Evolutionary conservation across 2,329 filamentous ascomycete genomes (phyloP).

Genomic region (Aspergillus fructus): DNA sequence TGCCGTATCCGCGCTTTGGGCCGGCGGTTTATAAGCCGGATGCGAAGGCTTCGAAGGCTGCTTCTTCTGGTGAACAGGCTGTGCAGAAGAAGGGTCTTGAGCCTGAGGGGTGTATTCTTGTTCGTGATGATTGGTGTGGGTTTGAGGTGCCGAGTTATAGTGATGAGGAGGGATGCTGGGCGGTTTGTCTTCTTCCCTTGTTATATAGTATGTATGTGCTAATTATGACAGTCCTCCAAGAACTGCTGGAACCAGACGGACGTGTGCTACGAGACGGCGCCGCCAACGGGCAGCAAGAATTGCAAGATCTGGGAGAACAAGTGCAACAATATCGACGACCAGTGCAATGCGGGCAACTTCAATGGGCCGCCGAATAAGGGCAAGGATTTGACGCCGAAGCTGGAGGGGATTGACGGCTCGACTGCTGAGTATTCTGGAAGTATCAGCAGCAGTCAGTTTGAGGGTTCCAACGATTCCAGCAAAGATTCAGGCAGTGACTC

Average conservation of each 20-base stretch:
- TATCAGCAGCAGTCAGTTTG: not conserved
- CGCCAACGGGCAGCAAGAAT: slow-evolving; percentile 58
- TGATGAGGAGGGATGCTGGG: slow-evolving; percentile 61
- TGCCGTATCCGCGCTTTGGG: slow-evolving; percentile 60
- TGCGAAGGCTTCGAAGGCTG: not conserved
- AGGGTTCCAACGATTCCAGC: no score
- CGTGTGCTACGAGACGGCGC: slow-evolving; percentile 59
- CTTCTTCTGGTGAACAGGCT: slow-evolving; percentile 6
- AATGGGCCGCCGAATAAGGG: slow-evolving; percentile 46
- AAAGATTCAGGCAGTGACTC: not conserved
- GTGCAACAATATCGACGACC: slow-evolving; percentile 51
- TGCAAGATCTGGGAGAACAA: slow-evolving; percentile 65
- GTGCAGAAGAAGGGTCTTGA: slow-evolving; percentile 52
- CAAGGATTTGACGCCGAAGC: slow-evolving; percentile 35
- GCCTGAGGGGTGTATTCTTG: slow-evolving; percentile 58
- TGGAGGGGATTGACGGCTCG: not conserved
- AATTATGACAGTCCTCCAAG: slow-evolving; percentile 37
- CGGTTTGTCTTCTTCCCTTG: slow-evolving; percentile 26
- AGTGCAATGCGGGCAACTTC: slow-evolving; percentile 43
- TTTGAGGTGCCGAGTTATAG: slow-evolving; percentile 59
- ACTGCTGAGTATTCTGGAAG: not conserved
- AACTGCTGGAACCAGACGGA: slow-evolving; percentile 61
- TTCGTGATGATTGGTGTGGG: slow-evolving; percentile 73
- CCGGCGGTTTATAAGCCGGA: slow-evolving; percentile 53
- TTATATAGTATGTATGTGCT: not conserved